Conservation (phyloP, 345 rosid species). For the Kandelia obovata region DNA sequence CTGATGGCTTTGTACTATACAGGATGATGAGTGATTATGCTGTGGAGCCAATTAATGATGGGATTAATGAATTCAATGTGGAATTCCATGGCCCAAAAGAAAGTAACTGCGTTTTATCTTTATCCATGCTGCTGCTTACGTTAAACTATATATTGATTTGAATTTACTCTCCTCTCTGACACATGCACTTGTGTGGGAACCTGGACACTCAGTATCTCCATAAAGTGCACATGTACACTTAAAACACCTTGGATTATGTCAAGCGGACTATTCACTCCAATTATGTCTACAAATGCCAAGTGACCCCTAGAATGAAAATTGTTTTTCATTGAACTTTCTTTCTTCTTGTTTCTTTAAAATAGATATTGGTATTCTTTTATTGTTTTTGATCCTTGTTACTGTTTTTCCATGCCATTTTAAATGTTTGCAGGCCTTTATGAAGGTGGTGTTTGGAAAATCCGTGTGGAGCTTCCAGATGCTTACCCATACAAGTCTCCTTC, state of each 20-base stretch:
- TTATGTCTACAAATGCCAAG: background rate
- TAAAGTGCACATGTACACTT: background rate
- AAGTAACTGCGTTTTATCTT: conserved; percentile 30
- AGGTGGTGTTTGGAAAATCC: conserved; percentile 37
- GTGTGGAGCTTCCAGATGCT: conserved; percentile 41
- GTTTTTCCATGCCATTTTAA: background rate
- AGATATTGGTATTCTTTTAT: background rate
- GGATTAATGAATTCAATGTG: conserved; percentile 67
- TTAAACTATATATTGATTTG: background rate
- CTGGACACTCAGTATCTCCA: background rate
- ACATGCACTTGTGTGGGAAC: background rate
- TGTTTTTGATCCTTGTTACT: background rate
- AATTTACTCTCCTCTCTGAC: background rate
- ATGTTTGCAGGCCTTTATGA: conserved; percentile 30
- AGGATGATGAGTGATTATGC: conserved; percentile 77
- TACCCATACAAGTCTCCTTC: conserved; percentile 42
- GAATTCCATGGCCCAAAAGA: conserved; percentile 75
- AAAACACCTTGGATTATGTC: background rate
- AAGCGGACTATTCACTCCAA: background rate
- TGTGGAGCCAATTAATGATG: conserved; percentile 70
- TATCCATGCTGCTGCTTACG: background rate
- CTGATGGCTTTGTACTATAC: background rate
- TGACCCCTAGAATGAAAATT: too few species aligned
- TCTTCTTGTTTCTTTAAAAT: too few species aligned
- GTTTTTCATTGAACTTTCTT: background rate